Evolutionary conservation across 306 rosid species (phyloP), one percentile per base, ranked within the genome.

Genomic region (Mimosa pudica): DNA sequence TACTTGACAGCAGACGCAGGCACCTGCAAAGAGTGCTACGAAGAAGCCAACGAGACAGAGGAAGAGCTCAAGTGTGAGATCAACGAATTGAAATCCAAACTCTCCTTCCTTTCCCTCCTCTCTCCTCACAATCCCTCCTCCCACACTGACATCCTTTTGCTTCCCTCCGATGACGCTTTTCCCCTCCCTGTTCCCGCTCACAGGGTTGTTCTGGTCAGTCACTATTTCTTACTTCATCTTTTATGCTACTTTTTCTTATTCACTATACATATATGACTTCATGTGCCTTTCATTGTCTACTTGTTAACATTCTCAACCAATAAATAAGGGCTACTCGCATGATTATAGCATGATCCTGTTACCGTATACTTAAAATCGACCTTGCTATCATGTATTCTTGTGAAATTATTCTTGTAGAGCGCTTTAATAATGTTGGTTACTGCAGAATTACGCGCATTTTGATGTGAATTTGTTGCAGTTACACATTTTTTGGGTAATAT

Each of bases 11-110:
- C 55, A 4, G 83, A 80, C 18, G 89, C 86, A 16, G 98, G 94
- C 70, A 95, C 97, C 33, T 91, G 98, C 90, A 89, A 76, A 76
- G 92, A 82, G 83, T 95, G 97, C 83, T 92, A 91, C 84, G 91
- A 85, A 44, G 97, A 92, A 82, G 97, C 93, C 72, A 89, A 91
- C 82, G 97, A 90, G 61, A 89, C 86, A 2, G 85, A 91, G 83
- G 92, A 94, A 32, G 97, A 89, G 80, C 90, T 88, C 76, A 91
- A 90, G 84, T 85, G 84, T 6, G 86, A 95, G 90, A 95, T 95
- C 92, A 89, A 90, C 6, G 92, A 89, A 3, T 85, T 95, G 76
- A 89, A 80, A 67, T 77, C 97, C 32, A 91, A 89, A 75, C 84
- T 91, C 54, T 79, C 91, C 32, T 95, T 92, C 75, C 98, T 95